These are phyloP conservation scores for Rhipidocladum racemiflorum DNA, from an alignment of 176 grass and related monocot genomes.

Conservation along the genomic window DNA sequence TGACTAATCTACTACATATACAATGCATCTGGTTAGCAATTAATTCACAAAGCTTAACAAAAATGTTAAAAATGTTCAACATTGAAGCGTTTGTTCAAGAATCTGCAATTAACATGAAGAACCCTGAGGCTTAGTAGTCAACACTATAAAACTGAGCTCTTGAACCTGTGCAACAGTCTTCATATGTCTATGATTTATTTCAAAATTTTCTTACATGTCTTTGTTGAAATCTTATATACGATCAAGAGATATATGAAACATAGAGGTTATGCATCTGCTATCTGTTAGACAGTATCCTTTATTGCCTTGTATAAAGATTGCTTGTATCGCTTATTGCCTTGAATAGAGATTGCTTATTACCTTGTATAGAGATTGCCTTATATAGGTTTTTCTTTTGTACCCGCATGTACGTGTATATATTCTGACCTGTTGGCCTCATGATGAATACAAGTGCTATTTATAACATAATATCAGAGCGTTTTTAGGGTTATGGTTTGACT, in stretches of 20 bases:
- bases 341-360: too few relatives aligned
- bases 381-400: too few relatives aligned
- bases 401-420: too few relatives aligned
- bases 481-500: too few relatives aligned
- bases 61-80: background rate
- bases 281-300: too few relatives aligned
- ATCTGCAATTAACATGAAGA: background rate
- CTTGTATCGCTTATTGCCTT: too few relatives aligned
- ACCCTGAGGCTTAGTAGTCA: background rate
- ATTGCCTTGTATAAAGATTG: too few relatives aligned
- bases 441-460: too few relatives aligned
- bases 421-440: too few relatives aligned
- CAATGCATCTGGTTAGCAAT: background rate
- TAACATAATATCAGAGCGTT: too few relatives aligned
- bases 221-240: conserved; percentile 10
- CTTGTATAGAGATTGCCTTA: too few relatives aligned
- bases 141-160: background rate
- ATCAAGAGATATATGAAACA: background rate
- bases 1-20: conserved; percentile 1
- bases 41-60: conserved; percentile 13
- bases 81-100: background rate
- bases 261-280: background rate
- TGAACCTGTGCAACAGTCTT: background rate
- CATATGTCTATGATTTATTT: background rate
- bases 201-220: background rate